Evolutionary conservation across 1,284 basidiomycete genomes (phyloP).

Genomic region (Cutaneotrichosporon sp.): DNA sequence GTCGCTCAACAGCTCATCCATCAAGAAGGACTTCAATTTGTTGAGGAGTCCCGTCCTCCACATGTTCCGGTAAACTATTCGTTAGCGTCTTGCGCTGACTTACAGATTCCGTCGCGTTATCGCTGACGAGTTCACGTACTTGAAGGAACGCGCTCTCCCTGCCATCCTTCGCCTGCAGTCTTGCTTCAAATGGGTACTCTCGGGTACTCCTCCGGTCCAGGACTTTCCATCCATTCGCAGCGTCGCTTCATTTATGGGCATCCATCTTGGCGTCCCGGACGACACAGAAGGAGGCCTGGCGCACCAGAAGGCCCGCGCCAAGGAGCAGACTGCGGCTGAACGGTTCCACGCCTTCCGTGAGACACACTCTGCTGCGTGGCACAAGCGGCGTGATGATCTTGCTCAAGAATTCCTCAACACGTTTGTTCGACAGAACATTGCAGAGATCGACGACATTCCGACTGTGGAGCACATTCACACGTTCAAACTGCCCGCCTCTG

Average conservation of each 20-base stretch:
- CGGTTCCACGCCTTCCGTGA: slow-evolving; percentile 96
- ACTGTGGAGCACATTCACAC: slow-evolving; percentile 67
- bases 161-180: slow-evolving; percentile 75
- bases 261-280: slow-evolving; percentile 86
- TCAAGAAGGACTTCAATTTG: slow-evolving; percentile 70
- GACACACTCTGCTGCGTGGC: slow-evolving; percentile 87
- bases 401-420: slow-evolving; percentile 80
- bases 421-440: slow-evolving; percentile 90
- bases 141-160: slow-evolving; percentile 74
- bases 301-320: slow-evolving; percentile 72
- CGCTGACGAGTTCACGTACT: slow-evolving; percentile 93
- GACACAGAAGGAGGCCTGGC: slow-evolving; percentile 76
- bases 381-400: slow-evolving; percentile 75
- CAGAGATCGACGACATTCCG: slow-evolving; percentile 93
- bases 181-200: slow-evolving; percentile 88
- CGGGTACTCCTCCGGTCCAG: slow-evolving; percentile 88
- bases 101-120: slow-evolving; percentile 72
- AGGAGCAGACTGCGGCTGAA: slow-evolving; percentile 85
- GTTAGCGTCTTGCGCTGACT: slow-evolving; percentile 7
- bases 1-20: slow-evolving; percentile 57
- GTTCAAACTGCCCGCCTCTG: slow-evolving; percentile 81
- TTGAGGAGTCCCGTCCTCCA: slow-evolving; percentile 81
- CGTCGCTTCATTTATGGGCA: slow-evolving; percentile 78
- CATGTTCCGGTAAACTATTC: slow-evolving; percentile 66
- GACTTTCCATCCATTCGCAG: slow-evolving; percentile 79